These are phyloP conservation scores for Phylloporus rhodoxanthus DNA, from an alignment of 768 basidiomycete species.

Conservation along the genomic window DNA sequence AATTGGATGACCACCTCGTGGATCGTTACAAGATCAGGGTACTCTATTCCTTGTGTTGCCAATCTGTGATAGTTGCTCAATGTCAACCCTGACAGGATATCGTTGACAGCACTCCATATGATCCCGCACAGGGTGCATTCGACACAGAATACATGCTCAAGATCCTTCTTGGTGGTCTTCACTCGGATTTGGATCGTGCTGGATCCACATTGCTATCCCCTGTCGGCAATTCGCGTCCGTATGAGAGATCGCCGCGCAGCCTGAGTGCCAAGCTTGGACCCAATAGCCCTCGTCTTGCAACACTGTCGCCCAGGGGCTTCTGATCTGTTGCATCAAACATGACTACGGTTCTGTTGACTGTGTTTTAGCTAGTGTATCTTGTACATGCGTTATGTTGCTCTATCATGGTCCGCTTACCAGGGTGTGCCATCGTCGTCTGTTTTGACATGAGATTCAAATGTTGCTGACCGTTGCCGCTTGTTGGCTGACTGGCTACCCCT, in stretches of 20 bases:
- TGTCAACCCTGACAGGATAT: slow-evolving; percentile 32
- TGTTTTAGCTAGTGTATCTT: not conserved
- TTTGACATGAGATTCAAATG: too few relatives aligned
- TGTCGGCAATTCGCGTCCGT: not conserved
- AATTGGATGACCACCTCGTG: slow-evolving; percentile 36
- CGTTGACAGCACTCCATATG: slow-evolving; percentile 41
- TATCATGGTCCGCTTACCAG: not conserved
- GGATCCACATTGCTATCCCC: slow-evolving; percentile 11
- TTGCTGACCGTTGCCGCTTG: too few relatives aligned
- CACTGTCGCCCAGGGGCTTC: slow-evolving; percentile 10
- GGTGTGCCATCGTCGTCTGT: too few relatives aligned
- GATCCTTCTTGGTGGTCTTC: slow-evolving; percentile 27
- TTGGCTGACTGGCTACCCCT: too few relatives aligned
- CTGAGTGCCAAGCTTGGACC: slow-evolving; percentile 6
- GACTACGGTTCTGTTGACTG: not conserved
- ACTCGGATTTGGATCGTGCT: slow-evolving; percentile 15
- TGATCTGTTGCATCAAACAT: not conserved
- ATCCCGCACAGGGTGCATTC: slow-evolving; percentile 26
- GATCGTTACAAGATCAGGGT: slow-evolving; percentile 30
- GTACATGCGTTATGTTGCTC: not conserved
- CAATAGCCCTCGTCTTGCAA: slow-evolving; percentile 11
- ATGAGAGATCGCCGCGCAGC: slow-evolving; percentile 12
- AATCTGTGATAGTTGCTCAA: not conserved
- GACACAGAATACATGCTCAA: slow-evolving; percentile 34
- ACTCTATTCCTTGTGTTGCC: not conserved